Evolutionary conservation across 768 basidiomycete species (phyloP).

Genomic region (Suillus occidentalis): DNA sequence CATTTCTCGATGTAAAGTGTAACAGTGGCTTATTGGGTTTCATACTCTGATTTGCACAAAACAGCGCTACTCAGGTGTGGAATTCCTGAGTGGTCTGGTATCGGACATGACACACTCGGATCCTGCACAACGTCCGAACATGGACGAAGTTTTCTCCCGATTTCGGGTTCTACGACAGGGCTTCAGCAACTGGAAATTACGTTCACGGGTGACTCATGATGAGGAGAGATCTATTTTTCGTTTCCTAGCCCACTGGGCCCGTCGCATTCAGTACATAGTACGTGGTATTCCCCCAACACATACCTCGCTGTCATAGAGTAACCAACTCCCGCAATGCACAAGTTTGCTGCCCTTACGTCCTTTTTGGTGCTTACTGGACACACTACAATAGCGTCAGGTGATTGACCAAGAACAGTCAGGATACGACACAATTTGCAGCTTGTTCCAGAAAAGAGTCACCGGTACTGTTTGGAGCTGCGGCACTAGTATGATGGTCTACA

Average conservation of each 20-base stretch:
- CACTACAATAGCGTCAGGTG: too few species aligned
- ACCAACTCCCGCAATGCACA: not conserved
- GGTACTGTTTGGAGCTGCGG: too few species aligned
- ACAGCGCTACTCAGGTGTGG: not conserved
- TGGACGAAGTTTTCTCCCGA: constrained; percentile 24
- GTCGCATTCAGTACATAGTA: constrained; percentile 12
- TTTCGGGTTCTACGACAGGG: constrained; percentile 16
- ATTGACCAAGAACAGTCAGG: too few species aligned
- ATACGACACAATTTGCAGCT: too few species aligned
- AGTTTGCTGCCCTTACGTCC: not conserved
- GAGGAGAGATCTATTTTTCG: constrained; percentile 8
- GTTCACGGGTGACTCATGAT: constrained; percentile 28
- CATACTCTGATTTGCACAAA: not conserved
- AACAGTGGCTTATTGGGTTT: not conserved
- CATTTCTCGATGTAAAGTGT: constrained; percentile 33
- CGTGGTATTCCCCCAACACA: constrained; percentile 15
- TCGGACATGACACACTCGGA: constrained; percentile 35
- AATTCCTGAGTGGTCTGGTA: constrained; percentile 31
- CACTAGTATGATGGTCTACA: too few species aligned
- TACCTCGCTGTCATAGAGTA: not conserved
- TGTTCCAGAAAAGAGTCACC: too few species aligned
- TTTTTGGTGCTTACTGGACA: too few species aligned
- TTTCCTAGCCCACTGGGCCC: constrained; percentile 18
- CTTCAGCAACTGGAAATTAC: constrained; percentile 20
- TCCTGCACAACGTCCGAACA: constrained; percentile 31